phyloP scores from a whole-genome alignment of 1,139 yeast species.

The Candida sanyaensis region DNA sequence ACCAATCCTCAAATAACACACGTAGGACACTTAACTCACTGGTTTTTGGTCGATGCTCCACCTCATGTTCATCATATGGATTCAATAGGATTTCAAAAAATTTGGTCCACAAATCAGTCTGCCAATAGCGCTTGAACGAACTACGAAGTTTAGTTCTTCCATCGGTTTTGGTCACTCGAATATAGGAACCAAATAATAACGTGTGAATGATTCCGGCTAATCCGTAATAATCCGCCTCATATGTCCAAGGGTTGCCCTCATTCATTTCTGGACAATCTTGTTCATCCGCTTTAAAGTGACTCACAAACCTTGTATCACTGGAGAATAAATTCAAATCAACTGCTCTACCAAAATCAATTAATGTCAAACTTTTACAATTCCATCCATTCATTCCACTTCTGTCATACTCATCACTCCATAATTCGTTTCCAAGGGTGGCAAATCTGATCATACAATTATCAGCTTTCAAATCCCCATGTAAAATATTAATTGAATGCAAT shows the following conservation, averaged over 20 bases:
- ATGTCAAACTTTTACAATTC: slow-evolving; percentile 56
- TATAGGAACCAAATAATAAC: slow-evolving; percentile 66
- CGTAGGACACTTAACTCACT: slow-evolving; percentile 35
- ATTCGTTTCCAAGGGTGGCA: slow-evolving; percentile 20
- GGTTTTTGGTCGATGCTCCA: slow-evolving; percentile 35
- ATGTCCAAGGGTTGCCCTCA: slow-evolving; percentile 66
- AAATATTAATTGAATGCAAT: slow-evolving; percentile 63
- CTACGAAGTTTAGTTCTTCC: slow-evolving; percentile 39
- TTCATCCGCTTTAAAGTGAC: slow-evolving; percentile 64
- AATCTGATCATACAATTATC: slow-evolving; percentile 84
- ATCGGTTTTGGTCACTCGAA: slow-evolving; percentile 40
- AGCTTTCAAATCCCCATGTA: slow-evolving; percentile 87
- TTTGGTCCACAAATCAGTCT: slow-evolving; percentile 65
- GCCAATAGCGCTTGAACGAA: slow-evolving; percentile 77
- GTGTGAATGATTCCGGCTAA: slow-evolving; percentile 75
- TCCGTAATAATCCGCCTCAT: slow-evolving; percentile 85
- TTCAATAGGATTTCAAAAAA: slow-evolving; percentile 68
- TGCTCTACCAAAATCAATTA: slow-evolving; percentile 86
- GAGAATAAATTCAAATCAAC: slow-evolving; percentile 67
- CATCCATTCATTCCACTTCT: slow-evolving; percentile 45
- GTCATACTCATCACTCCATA: slow-evolving; percentile 27
- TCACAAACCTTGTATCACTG: slow-evolving; percentile 52
- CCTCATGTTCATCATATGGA: slow-evolving; percentile 35
- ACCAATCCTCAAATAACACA: slow-evolving; percentile 43
- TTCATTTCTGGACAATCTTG: slow-evolving; percentile 83